Evolutionary conservation across 2,329 filamentous ascomycete genomes (phyloP), one percentile per base, ranked within the genome.

Genomic region (Alternaria sp.): DNA sequence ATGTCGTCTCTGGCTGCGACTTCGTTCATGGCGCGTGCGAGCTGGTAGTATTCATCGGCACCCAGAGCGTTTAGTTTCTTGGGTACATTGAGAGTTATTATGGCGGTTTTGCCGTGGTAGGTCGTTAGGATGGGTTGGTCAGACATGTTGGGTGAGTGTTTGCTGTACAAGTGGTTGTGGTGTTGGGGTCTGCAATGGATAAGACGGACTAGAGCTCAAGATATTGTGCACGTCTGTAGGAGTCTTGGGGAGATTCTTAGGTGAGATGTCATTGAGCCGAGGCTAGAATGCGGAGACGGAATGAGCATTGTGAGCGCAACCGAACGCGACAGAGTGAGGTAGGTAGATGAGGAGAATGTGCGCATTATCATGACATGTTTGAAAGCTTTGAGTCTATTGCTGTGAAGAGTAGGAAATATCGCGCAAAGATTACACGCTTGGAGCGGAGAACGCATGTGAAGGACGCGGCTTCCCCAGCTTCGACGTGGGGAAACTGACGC

Each of bases 41-140:
- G 85, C 30, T 89, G 85, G 78, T 91, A 97, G 83, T 97, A 98
- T 53, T 89, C 85, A 63, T 86, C 82, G 72, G 86, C 84, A 61
- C 82, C 86, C 53, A 97, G 82, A 32, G 94, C 93, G 79, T 96
- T 96, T 79, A 98, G 92, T 82, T 97, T 97, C 76, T 89, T 87
- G 56, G 90, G 87, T 53, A 92, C 90, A 80, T 94, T 90, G 75
- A 99, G 89, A 18, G 92, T 97, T 79, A 99, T 89, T 75, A 94
- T 87, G 73, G 94, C 92, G 66, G 93, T 81, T 61, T 89, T 89
- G 78, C 87, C 90, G 70, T 84, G 83, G 78, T 89, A 91, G 63
- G 88, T 84, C 70, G 92, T 74, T 48, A 83, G 85, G 61, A 90
- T 83, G 20, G 56, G 18, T 64, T 86, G 78, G 57, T 83, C 78